A percentile compares a stretch with the other conserved stretches of the same genome.
Evolutionary conservation across 2,329 filamentous ascomycete genomes (phyloP).

Genomic region (Claviceps pazoutovae): DNA sequence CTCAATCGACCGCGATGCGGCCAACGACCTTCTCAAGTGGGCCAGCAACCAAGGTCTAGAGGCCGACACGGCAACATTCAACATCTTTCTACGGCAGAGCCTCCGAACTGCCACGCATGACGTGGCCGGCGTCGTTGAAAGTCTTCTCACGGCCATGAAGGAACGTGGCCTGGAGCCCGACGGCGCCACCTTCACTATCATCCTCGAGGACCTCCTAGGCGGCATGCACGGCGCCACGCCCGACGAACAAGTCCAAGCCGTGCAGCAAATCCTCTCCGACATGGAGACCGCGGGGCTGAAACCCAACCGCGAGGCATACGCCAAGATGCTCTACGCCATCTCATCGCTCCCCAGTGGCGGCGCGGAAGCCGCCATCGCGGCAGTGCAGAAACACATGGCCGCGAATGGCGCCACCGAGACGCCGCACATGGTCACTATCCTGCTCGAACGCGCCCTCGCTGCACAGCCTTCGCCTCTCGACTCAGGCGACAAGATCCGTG

Average conservation of each 20-base stretch:
- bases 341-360: slow-evolving; percentile 21
- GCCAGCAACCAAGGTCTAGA: slow-evolving; percentile 39
- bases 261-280: slow-evolving; percentile 40
- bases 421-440: slow-evolving; percentile 59
- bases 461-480: slow-evolving; percentile 42
- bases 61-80: slow-evolving; percentile 49
- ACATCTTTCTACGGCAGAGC: slow-evolving; percentile 50
- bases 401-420: slow-evolving; percentile 36
- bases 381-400: slow-evolving; percentile 50
- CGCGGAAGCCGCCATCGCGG: slow-evolving; percentile 37
- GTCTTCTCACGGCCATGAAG: slow-evolving; percentile 46
- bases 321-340: slow-evolving; percentile 49
- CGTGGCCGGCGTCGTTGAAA: slow-evolving; percentile 31
- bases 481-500: slow-evolving; percentile 32
- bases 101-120: slow-evolving; percentile 35
- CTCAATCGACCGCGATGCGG: slow-evolving; percentile 31
- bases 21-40: slow-evolving; percentile 44
- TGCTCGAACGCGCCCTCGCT: slow-evolving; percentile 53
- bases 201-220: slow-evolving; percentile 46
- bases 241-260: slow-evolving; percentile 35
- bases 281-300: slow-evolving; percentile 43
- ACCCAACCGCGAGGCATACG: slow-evolving; percentile 50
- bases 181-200: slow-evolving; percentile 57
- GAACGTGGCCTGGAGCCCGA: slow-evolving; percentile 41
- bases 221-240: slow-evolving; percentile 24